A percentile compares a stretch with the other conserved stretches of the same genome.
These are phyloP conservation scores for Mycena citricolor DNA, from an alignment of 1,284 basidiomycete species.

Conservation along the genomic window DNA sequence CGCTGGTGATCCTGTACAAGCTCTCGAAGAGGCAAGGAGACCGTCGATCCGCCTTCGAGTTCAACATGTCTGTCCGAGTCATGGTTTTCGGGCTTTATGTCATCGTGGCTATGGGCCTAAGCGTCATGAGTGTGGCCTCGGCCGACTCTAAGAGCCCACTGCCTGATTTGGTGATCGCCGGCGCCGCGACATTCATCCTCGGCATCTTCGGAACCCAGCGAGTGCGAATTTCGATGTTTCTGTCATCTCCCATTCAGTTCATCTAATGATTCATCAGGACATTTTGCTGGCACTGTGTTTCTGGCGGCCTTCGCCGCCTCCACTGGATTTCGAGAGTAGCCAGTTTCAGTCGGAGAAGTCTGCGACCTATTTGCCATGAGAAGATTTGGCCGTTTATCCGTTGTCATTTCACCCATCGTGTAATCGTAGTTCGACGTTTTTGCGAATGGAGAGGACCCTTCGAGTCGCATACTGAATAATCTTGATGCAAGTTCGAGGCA, in stretches of 20 bases:
- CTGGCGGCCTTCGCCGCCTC: too few species aligned
- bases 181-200: slow-evolving; percentile 41
- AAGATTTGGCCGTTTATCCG: too few species aligned
- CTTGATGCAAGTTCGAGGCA: too few species aligned
- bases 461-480: too few species aligned
- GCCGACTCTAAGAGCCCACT: slow-evolving; percentile 43
- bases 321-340: too few species aligned
- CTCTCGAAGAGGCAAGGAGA: slow-evolving; percentile 28
- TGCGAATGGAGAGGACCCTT: too few species aligned
- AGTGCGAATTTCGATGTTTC: slow-evolving; percentile 25
- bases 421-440: too few species aligned
- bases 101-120: slow-evolving; percentile 42
- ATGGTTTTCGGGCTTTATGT: slow-evolving; percentile 44
- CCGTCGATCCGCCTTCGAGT: slow-evolving; percentile 34
- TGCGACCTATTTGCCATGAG: too few species aligned
- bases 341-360: too few species aligned
- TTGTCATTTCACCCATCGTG: too few species aligned
- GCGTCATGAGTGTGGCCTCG: slow-evolving; percentile 42
- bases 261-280: slow-evolving; percentile 31
- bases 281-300: slow-evolving; percentile 41
- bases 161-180: slow-evolving; percentile 46
- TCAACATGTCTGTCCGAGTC: slow-evolving; percentile 44
- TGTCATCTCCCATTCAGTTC: background rate
- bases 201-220: slow-evolving; percentile 46
- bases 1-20: slow-evolving; percentile 39